These are phyloP conservation scores for Saccharomycopsis amapae DNA, from an alignment of 805 yeast genomes.

Conservation along the genomic window DNA sequence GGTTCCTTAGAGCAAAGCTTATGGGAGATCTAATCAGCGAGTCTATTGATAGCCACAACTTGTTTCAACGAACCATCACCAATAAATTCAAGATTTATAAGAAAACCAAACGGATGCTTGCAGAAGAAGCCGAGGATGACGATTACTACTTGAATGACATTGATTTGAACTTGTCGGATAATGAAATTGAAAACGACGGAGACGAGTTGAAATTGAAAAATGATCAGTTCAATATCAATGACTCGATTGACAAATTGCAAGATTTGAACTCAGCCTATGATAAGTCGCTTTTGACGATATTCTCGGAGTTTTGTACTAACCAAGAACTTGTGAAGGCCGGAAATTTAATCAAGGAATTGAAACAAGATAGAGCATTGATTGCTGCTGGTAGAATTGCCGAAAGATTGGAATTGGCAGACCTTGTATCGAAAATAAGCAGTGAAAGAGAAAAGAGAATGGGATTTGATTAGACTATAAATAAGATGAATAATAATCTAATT, in stretches of 20 bases:
- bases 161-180: slow-evolving; percentile 23
- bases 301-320: slow-evolving; percentile 67
- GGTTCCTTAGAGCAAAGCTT: slow-evolving; percentile 50
- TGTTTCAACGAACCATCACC: slow-evolving; percentile 10
- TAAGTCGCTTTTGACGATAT: slow-evolving; percentile 66
- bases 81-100: slow-evolving; percentile 13
- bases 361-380: slow-evolving; percentile 68
- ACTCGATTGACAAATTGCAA: slow-evolving; percentile 43
- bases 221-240: slow-evolving; percentile 37
- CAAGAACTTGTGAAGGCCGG: slow-evolving; percentile 59
- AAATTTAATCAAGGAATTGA: slow-evolving; percentile 59
- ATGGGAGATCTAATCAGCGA: slow-evolving; percentile 59
- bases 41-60: slow-evolving; percentile 32
- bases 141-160: slow-evolving; percentile 13
- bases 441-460: slow-evolving; percentile 45
- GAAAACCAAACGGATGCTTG: slow-evolving; percentile 3
- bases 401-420: slow-evolving; percentile 47
- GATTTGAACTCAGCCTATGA: slow-evolving; percentile 58
- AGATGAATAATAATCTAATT: too few relatives aligned
- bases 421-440: slow-evolving; percentile 49
- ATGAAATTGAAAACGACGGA: slow-evolving; percentile 32
- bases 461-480: too few relatives aligned
- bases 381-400: slow-evolving; percentile 86
- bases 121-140: slow-evolving; percentile 1
- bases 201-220: slow-evolving; percentile 27